Conservation (phyloP, 2,329 filamentous ascomycete genomes). For the Zasmidium citrigriseum region DNA sequence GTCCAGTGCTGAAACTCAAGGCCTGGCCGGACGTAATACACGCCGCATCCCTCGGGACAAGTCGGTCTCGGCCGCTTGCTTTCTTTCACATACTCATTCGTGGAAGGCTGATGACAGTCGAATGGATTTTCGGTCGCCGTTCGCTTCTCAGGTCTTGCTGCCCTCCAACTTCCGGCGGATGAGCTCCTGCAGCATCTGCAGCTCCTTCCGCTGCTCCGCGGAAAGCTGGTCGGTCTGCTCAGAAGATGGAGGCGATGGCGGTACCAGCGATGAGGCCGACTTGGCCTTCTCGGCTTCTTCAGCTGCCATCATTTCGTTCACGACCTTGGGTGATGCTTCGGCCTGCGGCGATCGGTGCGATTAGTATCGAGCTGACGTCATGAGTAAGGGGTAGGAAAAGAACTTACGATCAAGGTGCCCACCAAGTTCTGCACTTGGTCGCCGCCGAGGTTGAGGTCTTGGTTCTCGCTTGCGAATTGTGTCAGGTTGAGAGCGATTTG, state of each 20-base stretch:
- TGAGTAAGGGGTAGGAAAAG: constrained; percentile 19
- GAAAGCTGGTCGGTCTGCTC: constrained; percentile 36
- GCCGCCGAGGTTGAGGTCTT: constrained; percentile 49
- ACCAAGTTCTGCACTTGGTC: constrained; percentile 55
- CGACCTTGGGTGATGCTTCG: constrained; percentile 45
- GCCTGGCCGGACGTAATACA: background rate
- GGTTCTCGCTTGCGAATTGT: constrained; percentile 55
- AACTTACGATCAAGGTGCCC: constrained; percentile 64
- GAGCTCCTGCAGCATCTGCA: constrained; percentile 38
- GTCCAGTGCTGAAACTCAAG: constrained; percentile 4
- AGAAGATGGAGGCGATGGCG: constrained; percentile 30
- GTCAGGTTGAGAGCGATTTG: constrained; percentile 67
- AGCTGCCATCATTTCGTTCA: constrained; percentile 39
- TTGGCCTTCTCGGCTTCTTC: constrained; percentile 28
- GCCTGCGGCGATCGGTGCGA: constrained; percentile 33
- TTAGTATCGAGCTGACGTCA: constrained; percentile 31
- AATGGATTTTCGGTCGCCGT: background rate
- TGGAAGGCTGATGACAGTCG: background rate
- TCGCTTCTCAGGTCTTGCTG: constrained; percentile 29
- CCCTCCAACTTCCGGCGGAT: constrained; percentile 35
- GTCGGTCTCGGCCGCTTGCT: no score
- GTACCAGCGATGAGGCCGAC: constrained; percentile 24
- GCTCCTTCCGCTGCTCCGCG: constrained; percentile 37
- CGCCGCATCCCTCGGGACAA: background rate
- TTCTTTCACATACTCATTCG: no score